These are phyloP conservation scores for Cladosporium oxysporum DNA, from an alignment of 2,329 filamentous ascomycete genomes.

Conservation along the genomic window DNA sequence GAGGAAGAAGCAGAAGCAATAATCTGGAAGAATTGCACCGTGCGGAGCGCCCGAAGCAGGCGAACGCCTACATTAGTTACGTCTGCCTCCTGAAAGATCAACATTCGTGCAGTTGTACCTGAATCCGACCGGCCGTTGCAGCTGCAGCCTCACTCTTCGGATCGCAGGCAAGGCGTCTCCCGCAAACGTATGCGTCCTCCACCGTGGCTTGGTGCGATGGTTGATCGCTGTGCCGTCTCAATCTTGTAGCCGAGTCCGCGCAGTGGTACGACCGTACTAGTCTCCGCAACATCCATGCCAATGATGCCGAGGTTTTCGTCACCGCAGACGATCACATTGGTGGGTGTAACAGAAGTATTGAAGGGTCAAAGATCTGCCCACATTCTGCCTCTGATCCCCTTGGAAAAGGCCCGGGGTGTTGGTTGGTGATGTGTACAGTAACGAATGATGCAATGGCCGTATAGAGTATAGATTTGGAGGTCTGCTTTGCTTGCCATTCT, in stretches of 20 bases:
- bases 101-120: background rate
- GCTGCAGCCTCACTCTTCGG: background rate
- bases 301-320: background rate
- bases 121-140: background rate
- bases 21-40: background rate
- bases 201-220: background rate
- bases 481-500: background rate
- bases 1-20: background rate
- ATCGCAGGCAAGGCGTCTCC: background rate
- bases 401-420: background rate
- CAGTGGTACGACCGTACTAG: background rate
- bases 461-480: background rate
- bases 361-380: background rate
- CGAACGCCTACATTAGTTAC: background rate
- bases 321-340: background rate
- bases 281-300: background rate
- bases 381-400: background rate
- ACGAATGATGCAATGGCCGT: background rate
- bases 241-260: background rate
- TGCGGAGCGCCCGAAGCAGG: background rate
- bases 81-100: conserved; percentile 7
- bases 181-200: background rate
- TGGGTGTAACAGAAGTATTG: background rate
- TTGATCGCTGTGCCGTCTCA: background rate
- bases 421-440: background rate